A percentile compares a stretch with the other conserved stretches of the same genome.
Conservation (phyloP, 805 yeast genomes). For the Cyberlindnera mycetangii region DNA sequence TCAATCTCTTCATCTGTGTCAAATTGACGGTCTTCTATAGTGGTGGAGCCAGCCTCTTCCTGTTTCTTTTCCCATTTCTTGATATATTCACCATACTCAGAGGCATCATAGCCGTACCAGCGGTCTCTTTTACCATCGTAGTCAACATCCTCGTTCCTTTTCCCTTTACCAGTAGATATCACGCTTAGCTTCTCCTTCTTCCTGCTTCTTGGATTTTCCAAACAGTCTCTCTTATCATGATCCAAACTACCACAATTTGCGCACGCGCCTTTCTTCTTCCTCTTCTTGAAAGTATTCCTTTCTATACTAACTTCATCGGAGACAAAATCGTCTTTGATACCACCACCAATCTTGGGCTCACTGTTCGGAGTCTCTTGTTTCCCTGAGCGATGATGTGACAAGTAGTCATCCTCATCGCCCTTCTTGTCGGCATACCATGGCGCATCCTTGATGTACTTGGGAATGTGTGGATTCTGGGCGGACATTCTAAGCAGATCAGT, state of each 20-base stretch:
- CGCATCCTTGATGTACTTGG: constrained; percentile 36
- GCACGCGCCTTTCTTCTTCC: constrained; percentile 39
- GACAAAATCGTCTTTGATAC: constrained; percentile 49
- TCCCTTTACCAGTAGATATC: constrained; percentile 9
- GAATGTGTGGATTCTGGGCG: constrained; percentile 35
- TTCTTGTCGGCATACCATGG: constrained; percentile 38
- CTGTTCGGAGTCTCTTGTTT: constrained; percentile 34
- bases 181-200: constrained; percentile 8
- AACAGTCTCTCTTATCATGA: constrained; percentile 52
- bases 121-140: constrained; percentile 30
- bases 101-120: constrained; percentile 67
- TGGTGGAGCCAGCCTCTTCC: constrained; percentile 10
- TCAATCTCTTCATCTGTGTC: constrained; percentile 46
- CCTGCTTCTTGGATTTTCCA: constrained; percentile 50
- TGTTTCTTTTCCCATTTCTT: constrained; percentile 40
- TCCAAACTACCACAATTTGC: constrained; percentile 53
- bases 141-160: constrained; percentile 27
- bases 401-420: constrained; percentile 36
- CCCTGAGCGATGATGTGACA: constrained; percentile 53
- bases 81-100: constrained; percentile 55
- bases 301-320: constrained; percentile 3
- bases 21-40: constrained; percentile 13
- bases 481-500: constrained; percentile 10
- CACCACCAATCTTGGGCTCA: constrained; percentile 52
- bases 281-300: constrained; percentile 1